A percentile compares a stretch with the other conserved stretches of the same genome.
Conservation (phyloP, 2,329 filamentous ascomycete species). For the Claviceps purpurea region DNA sequence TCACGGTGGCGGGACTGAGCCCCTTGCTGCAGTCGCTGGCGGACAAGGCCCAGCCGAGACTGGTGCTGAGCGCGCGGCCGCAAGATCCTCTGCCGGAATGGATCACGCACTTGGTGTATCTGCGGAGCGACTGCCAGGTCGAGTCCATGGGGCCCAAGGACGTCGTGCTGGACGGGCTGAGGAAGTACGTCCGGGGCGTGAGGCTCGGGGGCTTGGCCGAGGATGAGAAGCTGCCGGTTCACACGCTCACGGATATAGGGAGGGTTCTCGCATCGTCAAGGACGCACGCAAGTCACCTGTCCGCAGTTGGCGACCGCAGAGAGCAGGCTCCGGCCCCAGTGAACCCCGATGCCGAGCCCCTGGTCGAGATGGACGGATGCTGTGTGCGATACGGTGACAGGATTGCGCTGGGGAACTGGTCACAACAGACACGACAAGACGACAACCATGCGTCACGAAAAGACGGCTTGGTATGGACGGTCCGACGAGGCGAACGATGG, state of each 20-base stretch:
- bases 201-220: conserved; percentile 29
- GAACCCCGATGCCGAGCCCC: conserved; percentile 40
- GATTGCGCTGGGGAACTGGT: conserved; percentile 70
- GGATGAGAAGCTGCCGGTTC: conserved; percentile 34
- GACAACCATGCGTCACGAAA: conserved; percentile 24
- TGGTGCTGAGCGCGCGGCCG: conserved; percentile 66
- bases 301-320: conserved; percentile 5
- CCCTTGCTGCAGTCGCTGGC: conserved; percentile 57
- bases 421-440: conserved; percentile 31
- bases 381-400: conserved; percentile 69
- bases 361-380: conserved; percentile 82
- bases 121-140: conserved; percentile 54
- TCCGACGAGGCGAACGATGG: conserved; percentile 75
- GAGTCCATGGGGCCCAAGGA: conserved; percentile 52
- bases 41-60: conserved; percentile 49
- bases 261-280: conserved; percentile 22
- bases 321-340: conserved; percentile 11
- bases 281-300: conserved; percentile 4
- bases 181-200: conserved; percentile 33
- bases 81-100: conserved; percentile 82
- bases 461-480: conserved; percentile 66
- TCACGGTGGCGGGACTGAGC: conserved; percentile 60
- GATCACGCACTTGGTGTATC: conserved; percentile 72
- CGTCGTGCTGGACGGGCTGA: conserved; percentile 43
- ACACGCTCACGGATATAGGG: conserved; percentile 36